Percentiles rank a stretch among this genome's conserved stretches.
Conservation (phyloP, 208 protist genomes). For the Leishmania tropica region DNA sequence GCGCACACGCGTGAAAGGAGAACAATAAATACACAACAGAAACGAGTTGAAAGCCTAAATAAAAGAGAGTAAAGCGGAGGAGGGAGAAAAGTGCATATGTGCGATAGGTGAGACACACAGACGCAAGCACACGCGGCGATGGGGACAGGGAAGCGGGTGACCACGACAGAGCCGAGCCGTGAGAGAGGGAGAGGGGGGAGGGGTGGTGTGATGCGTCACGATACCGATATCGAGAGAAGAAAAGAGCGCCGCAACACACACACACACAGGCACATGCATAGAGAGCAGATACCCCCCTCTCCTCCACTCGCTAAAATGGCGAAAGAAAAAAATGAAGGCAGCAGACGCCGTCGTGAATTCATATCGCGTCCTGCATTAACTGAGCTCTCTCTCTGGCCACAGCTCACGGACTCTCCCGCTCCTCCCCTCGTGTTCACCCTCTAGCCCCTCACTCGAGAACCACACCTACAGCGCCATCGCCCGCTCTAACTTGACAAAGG, state of each 20-base stretch:
- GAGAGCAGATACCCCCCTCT: background rate
- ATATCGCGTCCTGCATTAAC: background rate
- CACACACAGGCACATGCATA: background rate
- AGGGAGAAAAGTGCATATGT: background rate
- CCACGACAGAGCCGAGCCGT: background rate
- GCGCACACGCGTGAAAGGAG: background rate
- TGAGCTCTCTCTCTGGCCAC: background rate
- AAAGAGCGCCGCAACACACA: background rate
- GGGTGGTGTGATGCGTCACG: background rate
- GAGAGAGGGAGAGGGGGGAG: background rate
- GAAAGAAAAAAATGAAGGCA: background rate
- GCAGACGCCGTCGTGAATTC: background rate
- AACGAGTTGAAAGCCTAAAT: background rate
- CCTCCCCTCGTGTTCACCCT: background rate
- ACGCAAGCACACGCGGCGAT: background rate
- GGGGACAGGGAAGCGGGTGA: background rate
- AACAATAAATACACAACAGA: background rate
- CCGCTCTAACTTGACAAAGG: background rate
- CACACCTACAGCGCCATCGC: background rate
- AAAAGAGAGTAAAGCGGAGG: background rate
- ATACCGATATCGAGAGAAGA: background rate
- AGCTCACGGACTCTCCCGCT: background rate
- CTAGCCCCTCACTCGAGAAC: background rate
- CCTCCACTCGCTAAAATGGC: background rate
- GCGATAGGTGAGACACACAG: background rate